These are phyloP conservation scores for Erigeron canadensis DNA, from an alignment of 129 eudicot species.

Conservation along the genomic window DNA sequence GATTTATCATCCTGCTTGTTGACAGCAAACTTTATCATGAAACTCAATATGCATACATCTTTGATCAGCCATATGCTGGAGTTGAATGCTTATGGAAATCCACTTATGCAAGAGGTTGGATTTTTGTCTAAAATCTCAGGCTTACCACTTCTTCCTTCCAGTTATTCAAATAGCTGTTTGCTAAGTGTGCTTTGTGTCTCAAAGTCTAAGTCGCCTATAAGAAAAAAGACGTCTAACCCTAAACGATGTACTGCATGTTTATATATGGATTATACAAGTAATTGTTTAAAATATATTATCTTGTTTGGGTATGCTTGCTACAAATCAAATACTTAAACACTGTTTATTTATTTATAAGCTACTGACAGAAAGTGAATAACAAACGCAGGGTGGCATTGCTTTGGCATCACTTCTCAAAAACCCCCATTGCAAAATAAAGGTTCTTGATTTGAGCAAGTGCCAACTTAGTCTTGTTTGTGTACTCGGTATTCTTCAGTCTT, in stretches of 20 bases:
- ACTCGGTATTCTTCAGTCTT: slow-evolving; percentile 49
- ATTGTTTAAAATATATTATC: neutral
- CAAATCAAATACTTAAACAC: neutral
- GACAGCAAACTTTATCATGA: slow-evolving; percentile 44
- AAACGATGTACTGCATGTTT: neutral
- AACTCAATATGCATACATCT: slow-evolving; percentile 43
- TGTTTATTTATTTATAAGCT: neutral
- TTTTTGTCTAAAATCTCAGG: neutral
- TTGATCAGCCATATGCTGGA: slow-evolving; percentile 51
- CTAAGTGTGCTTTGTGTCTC: neutral
- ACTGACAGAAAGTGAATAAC: slow-evolving; percentile 20
- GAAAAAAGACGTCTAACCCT: neutral
- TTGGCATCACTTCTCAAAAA: slow-evolving; percentile 57
- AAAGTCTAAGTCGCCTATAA: neutral
- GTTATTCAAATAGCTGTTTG: neutral
- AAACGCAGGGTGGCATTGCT: slow-evolving; percentile 60
- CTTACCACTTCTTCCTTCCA: neutral
- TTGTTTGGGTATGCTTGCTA: neutral
- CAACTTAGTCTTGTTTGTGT: slow-evolving; percentile 60
- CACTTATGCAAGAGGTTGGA: slow-evolving; percentile 62
- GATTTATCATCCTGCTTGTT: slow-evolving; percentile 78
- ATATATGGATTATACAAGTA: neutral
- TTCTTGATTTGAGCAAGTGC: slow-evolving; percentile 54
- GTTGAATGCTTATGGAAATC: slow-evolving; percentile 69
- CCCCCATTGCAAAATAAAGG: slow-evolving; percentile 51